A percentile compares a stretch with the other conserved stretches of the same genome.
phyloP scores from a whole-genome alignment of 2,329 filamentous ascomycete genomes.

The Westerdykella ornata region DNA sequence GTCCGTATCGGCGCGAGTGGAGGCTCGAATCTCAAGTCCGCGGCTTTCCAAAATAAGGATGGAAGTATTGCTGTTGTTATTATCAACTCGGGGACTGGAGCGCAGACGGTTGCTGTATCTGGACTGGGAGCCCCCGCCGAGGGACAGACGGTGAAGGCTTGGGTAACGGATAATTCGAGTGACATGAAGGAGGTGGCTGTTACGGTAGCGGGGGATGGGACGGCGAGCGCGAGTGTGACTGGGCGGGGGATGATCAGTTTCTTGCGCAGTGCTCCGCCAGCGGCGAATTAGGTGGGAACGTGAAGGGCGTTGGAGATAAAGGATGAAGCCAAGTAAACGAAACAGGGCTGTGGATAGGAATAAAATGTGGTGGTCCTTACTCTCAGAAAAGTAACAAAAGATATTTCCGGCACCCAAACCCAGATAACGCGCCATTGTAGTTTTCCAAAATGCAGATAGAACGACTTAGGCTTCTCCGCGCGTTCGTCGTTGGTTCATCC shows the following conservation, averaged over 20 bases:
- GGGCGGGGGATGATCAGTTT: constrained; percentile 25
- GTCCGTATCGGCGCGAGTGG: constrained; percentile 31
- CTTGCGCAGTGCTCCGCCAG: constrained; percentile 11
- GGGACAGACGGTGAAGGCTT: constrained; percentile 14
- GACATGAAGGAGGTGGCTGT: constrained; percentile 15
- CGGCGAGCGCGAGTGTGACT: constrained; percentile 18
- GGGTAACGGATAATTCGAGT: constrained; percentile 23
- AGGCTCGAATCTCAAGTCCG: constrained; percentile 26
- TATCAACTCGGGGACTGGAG: constrained; percentile 20
- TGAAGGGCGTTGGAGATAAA: background rate
- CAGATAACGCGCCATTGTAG: no score
- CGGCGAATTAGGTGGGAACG: constrained; percentile 1
- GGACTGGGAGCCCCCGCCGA: constrained; percentile 4
- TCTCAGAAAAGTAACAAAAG: no score
- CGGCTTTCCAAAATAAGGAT: constrained; percentile 30
- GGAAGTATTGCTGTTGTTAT: constrained; percentile 26
- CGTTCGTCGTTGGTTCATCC: no score
- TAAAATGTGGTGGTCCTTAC: no score
- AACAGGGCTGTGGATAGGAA: no score
- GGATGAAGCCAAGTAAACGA: background rate
- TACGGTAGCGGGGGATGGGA: constrained; percentile 16
- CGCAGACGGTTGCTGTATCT: constrained; percentile 14
- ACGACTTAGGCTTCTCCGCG: no score
- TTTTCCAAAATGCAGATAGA: no score
- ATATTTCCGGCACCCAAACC: no score